Base-by-base conservation (phyloP, 169 alveolate genomes). In the Plasmodium knowlesi region DNA sequence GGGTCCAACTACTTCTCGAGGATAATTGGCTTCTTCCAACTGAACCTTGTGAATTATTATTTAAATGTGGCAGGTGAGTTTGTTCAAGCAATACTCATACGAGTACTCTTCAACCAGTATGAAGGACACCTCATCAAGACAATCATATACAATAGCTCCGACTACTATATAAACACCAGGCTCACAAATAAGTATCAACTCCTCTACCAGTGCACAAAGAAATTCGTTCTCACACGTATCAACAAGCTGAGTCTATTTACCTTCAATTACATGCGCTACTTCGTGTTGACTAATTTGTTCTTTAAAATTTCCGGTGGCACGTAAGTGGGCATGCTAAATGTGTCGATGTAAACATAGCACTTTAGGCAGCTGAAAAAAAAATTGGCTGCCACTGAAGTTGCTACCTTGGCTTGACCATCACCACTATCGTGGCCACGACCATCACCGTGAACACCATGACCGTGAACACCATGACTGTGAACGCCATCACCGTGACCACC, bases 41-140 rank as follows among this genome's bases (percentile, higher is more conserved):
- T 88, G 30, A 88, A 88, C 81, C 70, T 88, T n/a, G 50, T 88
- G 3, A 88, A 79, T 41, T 88, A 88, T 61, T 88, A 88, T n/a
- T 14, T 54, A 9, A 88, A 88, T 39, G 84, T 88, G 3, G 41
- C 81, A 3, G 25, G 94, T 19, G 94, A 88, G 12, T 37, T 79
- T 46, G 81, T 88, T 0, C 94, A 88, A 19, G 46, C 82, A 12
- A 2, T 30, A 3, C n/a, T 88, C n/a, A 78, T 88, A 32, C 22
- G 84, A 78, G 32, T 70, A 1, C 19, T 88, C n/a, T 88, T 88
- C 61, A 78, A 78, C 19, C 67, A 54, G n/a, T 32, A 53, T n/a
- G 94, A 88, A 16, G 89, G 28, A 0, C 71, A 79, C 9, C 34
- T 78, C 8, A 43, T 88, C 14, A 76, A 78, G 53, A 53, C 82